Evolutionary conservation across 768 basidiomycete genomes (phyloP).

Genomic region (Rhizopogon roseolus): DNA sequence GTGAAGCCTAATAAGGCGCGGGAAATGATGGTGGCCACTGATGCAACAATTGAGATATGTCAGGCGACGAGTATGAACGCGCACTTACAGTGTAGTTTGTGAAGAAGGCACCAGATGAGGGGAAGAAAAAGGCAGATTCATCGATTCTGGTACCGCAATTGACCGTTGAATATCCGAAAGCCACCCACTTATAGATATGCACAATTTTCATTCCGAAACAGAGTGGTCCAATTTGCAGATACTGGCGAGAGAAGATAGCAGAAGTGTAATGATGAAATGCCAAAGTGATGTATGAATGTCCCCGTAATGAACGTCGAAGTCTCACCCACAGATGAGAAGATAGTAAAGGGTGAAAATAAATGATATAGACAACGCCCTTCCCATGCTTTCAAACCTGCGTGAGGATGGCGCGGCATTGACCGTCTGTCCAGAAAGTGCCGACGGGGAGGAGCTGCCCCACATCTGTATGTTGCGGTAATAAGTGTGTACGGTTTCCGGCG

Average conservation of each 20-base stretch:
- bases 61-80: not conserved
- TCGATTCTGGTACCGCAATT: constrained; percentile 69
- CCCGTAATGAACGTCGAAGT: not conserved
- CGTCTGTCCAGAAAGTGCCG: constrained; percentile 29
- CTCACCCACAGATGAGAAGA: not conserved
- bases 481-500: constrained; percentile 59
- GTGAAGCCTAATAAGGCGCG: constrained; percentile 24
- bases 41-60: not conserved
- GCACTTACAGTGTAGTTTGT: constrained; percentile 71
- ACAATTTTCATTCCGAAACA: no score
- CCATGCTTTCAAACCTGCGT: not conserved
- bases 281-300: not conserved
- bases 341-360: not conserved
- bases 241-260: not conserved
- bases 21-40: constrained; percentile 61
- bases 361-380: not conserved
- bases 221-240: not conserved
- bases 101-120: constrained; percentile 68
- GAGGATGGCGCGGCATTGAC: constrained; percentile 12
- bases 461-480: constrained; percentile 75
- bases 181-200: no score
- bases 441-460: constrained; percentile 51
- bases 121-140: constrained; percentile 74
- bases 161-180: constrained; percentile 42
- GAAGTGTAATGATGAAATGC: not conserved